phyloP scores from a whole-genome alignment of 345 rosid species.

The Acer campestre region DNA sequence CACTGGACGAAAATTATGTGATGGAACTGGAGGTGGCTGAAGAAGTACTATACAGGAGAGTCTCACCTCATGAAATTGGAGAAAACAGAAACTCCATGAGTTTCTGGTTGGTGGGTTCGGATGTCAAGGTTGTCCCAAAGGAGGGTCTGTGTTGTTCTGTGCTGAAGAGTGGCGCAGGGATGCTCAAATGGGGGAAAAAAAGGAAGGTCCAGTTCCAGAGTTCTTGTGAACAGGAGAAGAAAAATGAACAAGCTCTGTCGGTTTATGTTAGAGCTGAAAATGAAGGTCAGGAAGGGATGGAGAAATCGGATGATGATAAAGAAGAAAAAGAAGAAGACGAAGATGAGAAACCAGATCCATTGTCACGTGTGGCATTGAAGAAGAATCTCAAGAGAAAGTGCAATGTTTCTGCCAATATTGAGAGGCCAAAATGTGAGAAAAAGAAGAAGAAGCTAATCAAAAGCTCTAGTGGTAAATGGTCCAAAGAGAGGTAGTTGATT shows the following conservation, averaged over 20 bases:
- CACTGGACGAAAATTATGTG: conserved; percentile 66
- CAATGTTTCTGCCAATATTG: conserved; percentile 11
- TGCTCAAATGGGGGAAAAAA: conserved; percentile 78
- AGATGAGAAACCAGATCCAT: conserved; percentile 5
- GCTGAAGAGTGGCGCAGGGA: conserved; percentile 41
- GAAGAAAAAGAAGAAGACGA: too few relatives aligned
- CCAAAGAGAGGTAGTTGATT: conserved; percentile 60
- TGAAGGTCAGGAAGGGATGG: conserved; percentile 20
- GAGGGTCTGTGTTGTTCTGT: conserved; percentile 53
- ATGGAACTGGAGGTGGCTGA: conserved; percentile 57
- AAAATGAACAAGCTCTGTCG: not conserved
- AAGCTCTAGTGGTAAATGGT: conserved; percentile 69
- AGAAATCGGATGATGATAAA: conserved; percentile 14
- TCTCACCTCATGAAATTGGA: conserved; percentile 56
- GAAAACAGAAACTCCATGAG: conserved; percentile 43
- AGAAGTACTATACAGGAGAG: conserved; percentile 61
- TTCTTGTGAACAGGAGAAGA: conserved; percentile 21
- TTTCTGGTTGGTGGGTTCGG: conserved; percentile 57
- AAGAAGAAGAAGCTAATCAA: conserved; percentile 39
- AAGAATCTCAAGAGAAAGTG: conserved; percentile 45
- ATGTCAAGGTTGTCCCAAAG: conserved; percentile 25
- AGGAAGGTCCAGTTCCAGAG: conserved; percentile 56
- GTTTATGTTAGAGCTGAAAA: conserved; percentile 6
- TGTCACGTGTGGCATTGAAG: not conserved
- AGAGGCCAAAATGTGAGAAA: conserved; percentile 8